Evolutionary conservation across 306 rosid genomes (phyloP).

Genomic region (Morella rubra): DNA sequence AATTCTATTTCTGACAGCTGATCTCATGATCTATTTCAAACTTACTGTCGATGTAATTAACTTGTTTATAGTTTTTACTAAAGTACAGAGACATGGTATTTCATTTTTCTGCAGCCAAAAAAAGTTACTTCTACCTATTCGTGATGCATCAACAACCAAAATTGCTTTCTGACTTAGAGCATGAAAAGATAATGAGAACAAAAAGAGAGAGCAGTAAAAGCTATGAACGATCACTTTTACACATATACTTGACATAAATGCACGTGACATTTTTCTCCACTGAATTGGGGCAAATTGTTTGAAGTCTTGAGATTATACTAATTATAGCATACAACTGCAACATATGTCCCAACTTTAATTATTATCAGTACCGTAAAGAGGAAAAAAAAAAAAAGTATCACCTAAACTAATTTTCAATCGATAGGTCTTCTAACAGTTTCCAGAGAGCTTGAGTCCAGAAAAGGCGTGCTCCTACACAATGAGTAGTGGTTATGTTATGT

Average conservation of each 20-base stretch:
- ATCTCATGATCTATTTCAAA: not conserved
- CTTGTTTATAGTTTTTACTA: not conserved
- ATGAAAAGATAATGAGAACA: not conserved
- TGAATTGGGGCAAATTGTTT: not conserved
- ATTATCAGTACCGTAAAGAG: too few relatives aligned
- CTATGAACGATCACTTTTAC: not conserved
- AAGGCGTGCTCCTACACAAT: not conserved
- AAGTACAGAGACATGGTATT: not conserved
- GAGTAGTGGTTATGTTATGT: not conserved
- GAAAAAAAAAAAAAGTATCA: not conserved
- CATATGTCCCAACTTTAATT: too few relatives aligned
- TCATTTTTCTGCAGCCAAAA: not conserved
- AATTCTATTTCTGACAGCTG: not conserved
- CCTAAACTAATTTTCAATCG: not conserved
- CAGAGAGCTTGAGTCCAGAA: not conserved
- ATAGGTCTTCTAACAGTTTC: not conserved
- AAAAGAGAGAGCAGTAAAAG: not conserved
- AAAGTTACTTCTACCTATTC: not conserved
- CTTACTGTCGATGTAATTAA: not conserved
- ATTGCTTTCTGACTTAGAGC: not conserved
- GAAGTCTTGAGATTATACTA: not conserved
- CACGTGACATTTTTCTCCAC: not conserved
- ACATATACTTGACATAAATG: not conserved
- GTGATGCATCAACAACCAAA: constrained; percentile 7
- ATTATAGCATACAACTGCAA: not conserved